Percentiles rank a stretch among this genome's conserved stretches.
phyloP scores from a whole-genome alignment of 805 yeast species.

The Pichia sporocuriosa region DNA sequence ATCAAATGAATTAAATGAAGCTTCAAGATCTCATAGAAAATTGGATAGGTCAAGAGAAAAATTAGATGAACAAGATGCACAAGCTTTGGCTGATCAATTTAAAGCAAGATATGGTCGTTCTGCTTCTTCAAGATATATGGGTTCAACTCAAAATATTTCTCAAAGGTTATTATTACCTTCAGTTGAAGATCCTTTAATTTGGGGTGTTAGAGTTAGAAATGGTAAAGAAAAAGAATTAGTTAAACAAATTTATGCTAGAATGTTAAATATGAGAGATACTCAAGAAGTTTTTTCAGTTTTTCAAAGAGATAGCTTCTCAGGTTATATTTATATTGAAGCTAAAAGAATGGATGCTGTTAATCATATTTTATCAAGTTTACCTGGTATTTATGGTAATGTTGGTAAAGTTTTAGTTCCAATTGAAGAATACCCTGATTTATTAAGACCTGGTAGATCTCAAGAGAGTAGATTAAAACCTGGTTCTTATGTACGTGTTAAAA shows the following conservation, averaged over 20 bases:
- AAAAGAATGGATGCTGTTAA: conserved; percentile 88
- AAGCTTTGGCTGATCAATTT: conserved; percentile 83
- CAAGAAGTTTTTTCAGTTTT: conserved; percentile 82
- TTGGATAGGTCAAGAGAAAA: conserved; percentile 77
- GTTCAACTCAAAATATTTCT: conserved; percentile 79
- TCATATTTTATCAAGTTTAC: conserved; percentile 81
- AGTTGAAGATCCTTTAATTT: conserved; percentile 91
- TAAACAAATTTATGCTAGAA: conserved; percentile 75
- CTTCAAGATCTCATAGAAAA: conserved; percentile 74
- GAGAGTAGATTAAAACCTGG: conserved; percentile 90
- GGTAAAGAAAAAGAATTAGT: conserved; percentile 92
- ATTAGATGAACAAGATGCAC: conserved; percentile 91
- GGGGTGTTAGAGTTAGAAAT: conserved; percentile 91
- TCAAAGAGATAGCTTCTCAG: conserved; percentile 89
- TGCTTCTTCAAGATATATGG: conserved; percentile 73
- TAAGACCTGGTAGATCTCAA: conserved; percentile 81
- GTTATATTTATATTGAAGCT: conserved; percentile 92
- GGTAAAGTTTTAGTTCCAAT: conserved; percentile 81
- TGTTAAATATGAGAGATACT: conserved; percentile 70
- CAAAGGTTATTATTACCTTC: conserved; percentile 92
- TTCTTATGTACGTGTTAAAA: conserved; percentile 79
- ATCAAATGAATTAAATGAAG: conserved; percentile 45
- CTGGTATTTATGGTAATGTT: conserved; percentile 63
- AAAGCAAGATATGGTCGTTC: conserved; percentile 89
- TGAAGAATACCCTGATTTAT: conserved; percentile 86